Evolutionary conservation across 202 grass and related monocot genomes (phyloP).

Genomic region (Dendrocalamus latiflorus): DNA sequence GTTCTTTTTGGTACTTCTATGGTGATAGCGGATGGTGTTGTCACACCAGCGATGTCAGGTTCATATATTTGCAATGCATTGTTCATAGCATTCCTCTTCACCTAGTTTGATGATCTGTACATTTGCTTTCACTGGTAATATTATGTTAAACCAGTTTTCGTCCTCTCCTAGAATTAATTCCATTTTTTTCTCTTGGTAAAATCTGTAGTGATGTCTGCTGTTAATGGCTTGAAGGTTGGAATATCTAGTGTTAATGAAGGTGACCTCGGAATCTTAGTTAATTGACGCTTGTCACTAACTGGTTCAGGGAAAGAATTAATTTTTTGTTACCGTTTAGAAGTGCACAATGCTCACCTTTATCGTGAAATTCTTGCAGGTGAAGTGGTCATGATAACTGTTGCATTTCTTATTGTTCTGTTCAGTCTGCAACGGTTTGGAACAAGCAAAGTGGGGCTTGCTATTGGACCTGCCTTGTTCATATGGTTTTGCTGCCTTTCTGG

Average conservation of each 20-base stretch:
- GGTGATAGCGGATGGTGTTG: slow-evolving; percentile 89
- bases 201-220: slow-evolving; percentile 91
- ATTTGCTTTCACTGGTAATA: slow-evolving; percentile 21
- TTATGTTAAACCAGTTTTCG: not conserved
- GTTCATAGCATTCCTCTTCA: slow-evolving; percentile 31
- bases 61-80: slow-evolving; percentile 35
- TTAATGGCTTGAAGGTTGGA: slow-evolving; percentile 92
- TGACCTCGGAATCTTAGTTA: slow-evolving; percentile 22
- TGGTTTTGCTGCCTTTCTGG: slow-evolving; percentile 92
- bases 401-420: slow-evolving; percentile 82
- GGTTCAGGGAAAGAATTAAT: not conserved
- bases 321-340: not conserved
- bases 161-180: slow-evolving; percentile 16
- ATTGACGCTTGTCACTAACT: not conserved
- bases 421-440: slow-evolving; percentile 88
- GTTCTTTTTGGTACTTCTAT: slow-evolving; percentile 96
- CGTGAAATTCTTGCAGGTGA: slow-evolving; percentile 60
- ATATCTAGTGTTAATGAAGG: slow-evolving; percentile 88
- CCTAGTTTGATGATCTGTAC: slow-evolving; percentile 8
- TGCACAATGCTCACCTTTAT: slow-evolving; percentile 3
- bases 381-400: slow-evolving; percentile 92
- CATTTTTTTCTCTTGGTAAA: slow-evolving; percentile 21
- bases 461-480: slow-evolving; percentile 83
- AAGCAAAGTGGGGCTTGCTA: slow-evolving; percentile 82
- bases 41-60: slow-evolving; percentile 97